Conservation (phyloP, 805 yeast genomes). For the Nakazawaea ishiwadae region DNA sequence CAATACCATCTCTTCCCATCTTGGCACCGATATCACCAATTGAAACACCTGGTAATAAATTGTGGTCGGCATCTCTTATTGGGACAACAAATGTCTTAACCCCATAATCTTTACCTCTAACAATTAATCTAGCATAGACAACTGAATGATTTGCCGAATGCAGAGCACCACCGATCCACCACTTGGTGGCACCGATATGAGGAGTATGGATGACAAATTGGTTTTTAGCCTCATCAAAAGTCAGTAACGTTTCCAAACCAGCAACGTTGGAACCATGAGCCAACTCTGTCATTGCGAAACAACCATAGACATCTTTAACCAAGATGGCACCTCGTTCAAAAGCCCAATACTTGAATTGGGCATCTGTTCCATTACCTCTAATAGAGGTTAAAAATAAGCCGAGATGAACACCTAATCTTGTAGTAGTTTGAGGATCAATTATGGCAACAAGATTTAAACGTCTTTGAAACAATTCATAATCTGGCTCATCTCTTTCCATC, state of each 20-base stretch:
- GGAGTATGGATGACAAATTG: conserved; percentile 81
- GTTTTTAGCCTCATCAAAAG: conserved; percentile 59
- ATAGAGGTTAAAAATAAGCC: conserved; percentile 81
- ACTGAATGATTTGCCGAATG: conserved; percentile 86
- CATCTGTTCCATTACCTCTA: conserved; percentile 83
- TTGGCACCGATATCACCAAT: conserved; percentile 92
- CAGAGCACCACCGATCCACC: conserved; percentile 99
- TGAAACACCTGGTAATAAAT: conserved; percentile 71
- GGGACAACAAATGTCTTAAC: conserved; percentile 93
- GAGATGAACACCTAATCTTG: conserved; percentile 83
- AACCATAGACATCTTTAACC: conserved; percentile 68
- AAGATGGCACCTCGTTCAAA: conserved; percentile 57
- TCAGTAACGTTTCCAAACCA: conserved; percentile 88
- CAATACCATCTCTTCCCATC: conserved; percentile 95
- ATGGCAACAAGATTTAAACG: conserved; percentile 56
- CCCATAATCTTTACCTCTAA: conserved; percentile 82
- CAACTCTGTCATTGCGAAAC: conserved; percentile 90
- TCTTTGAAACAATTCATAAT: conserved; percentile 45
- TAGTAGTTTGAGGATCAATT: conserved; percentile 74
- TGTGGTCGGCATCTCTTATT: conserved; percentile 69
- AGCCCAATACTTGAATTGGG: conserved; percentile 83
- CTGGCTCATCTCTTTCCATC: conserved; percentile 40
- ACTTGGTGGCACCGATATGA: conserved; percentile 86
- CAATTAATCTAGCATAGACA: conserved; percentile 80
- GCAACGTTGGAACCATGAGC: conserved; percentile 96